Evolutionary conservation across 805 yeast genomes (phyloP).

Genomic region (Barnettozyma salicaria): DNA sequence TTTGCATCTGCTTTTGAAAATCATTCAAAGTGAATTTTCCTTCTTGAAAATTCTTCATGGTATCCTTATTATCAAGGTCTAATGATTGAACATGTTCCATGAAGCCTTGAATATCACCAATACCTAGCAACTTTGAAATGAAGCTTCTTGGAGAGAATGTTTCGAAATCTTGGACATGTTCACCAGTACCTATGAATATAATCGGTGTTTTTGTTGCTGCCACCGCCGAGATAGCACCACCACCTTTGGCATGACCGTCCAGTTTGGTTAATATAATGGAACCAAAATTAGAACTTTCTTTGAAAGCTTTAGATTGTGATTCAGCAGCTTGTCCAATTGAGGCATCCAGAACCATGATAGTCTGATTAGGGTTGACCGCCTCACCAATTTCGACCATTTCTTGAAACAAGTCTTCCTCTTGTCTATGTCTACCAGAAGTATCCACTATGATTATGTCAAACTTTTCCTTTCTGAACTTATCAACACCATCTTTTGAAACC

Average conservation of each 20-base stretch:
- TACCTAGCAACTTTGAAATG: constrained; percentile 86
- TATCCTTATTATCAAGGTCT: constrained; percentile 82
- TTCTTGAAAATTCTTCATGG: constrained; percentile 87
- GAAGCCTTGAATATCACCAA: constrained; percentile 90
- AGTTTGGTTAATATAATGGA: constrained; percentile 90
- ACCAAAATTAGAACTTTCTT: constrained; percentile 89
- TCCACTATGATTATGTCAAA: constrained; percentile 94
- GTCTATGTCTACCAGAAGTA: constrained; percentile 97
- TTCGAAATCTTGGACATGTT: constrained; percentile 90
- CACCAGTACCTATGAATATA: constrained; percentile 97
- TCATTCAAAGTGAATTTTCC: constrained; percentile 92
- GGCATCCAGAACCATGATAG: constrained; percentile 96
- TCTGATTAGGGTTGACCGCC: constrained; percentile 88
- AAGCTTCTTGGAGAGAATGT: constrained; percentile 85
- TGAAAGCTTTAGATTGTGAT: constrained; percentile 88
- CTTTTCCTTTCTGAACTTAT: constrained; percentile 81
- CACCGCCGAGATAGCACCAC: constrained; percentile 98
- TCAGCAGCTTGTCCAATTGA: constrained; percentile 99
- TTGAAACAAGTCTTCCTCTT: constrained; percentile 82
- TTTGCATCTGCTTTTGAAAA: constrained; percentile 90
- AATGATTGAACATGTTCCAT: constrained; percentile 90
- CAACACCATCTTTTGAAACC: constrained; percentile 88
- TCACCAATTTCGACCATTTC: constrained; percentile 93
- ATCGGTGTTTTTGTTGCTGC: constrained; percentile 96
- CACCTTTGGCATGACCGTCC: constrained; percentile 99